Conservation (phyloP, 129 eudicot genomes). For the Kitagawia praeruptora region DNA sequence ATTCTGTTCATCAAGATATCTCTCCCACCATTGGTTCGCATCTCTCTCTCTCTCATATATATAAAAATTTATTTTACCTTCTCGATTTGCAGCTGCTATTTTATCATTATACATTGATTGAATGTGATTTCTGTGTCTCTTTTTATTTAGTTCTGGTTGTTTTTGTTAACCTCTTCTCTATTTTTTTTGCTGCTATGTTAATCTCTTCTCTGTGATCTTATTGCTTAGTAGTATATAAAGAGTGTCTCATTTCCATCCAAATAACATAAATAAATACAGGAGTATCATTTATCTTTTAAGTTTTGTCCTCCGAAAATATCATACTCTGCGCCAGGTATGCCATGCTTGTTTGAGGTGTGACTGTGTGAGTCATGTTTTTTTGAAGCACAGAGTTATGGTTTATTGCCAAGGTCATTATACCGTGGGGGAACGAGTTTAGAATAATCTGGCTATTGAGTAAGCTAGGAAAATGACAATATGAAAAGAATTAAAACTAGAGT, state of each 20-base stretch:
- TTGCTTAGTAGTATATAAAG: not conserved
- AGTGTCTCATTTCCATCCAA: not conserved
- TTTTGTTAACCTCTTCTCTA: too few relatives aligned
- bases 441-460: not conserved
- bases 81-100: not conserved
- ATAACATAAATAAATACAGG: too few relatives aligned
- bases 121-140: not conserved
- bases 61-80: too few relatives aligned
- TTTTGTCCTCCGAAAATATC: too few relatives aligned
- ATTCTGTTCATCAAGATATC: slow-evolving; percentile 9
- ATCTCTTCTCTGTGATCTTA: not conserved
- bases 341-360: not conserved
- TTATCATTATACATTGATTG: too few relatives aligned
- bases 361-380: too few relatives aligned
- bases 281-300: too few relatives aligned
- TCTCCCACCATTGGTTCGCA: not conserved
- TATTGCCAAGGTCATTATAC: not conserved
- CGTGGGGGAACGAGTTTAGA: not conserved
- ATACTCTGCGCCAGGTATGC: too few relatives aligned
- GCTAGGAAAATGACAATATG: too few relatives aligned
- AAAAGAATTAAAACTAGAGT: not conserved
- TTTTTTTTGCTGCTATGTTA: too few relatives aligned
- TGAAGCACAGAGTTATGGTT: not conserved
- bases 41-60: not conserved
- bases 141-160: too few relatives aligned